Base-by-base conservation (phyloP, 495 filamentous ascomycete species). In the Neurospora intermedia region DNA sequence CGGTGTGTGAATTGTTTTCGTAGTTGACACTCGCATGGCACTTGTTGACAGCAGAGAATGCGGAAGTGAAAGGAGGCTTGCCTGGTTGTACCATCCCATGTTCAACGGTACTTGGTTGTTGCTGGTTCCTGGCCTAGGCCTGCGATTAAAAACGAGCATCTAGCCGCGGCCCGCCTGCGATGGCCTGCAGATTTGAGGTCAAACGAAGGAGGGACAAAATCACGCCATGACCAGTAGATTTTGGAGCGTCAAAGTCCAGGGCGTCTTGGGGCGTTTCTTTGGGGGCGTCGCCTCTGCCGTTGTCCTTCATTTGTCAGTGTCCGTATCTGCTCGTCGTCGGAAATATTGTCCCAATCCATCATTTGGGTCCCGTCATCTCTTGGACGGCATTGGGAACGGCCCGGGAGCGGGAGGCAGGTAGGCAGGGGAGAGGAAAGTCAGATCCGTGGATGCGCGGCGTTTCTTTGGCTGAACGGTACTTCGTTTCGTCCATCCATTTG, bases 121-220 rank as follows among this genome's bases (percentile, higher is more conserved):
- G 38, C 70, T 70, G 74, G 75, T 59, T 40, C 73, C 41, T 73
- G 43, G 71, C 43, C 3, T 31, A 31, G 27, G 27, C 3, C 27
- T 31, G 27, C 27, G 27, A 31, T 31, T 31, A 2, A 31, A 31
- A 23, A 31, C 23, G 71, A 41, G 69, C 73, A 73, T 45, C 69
- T 76, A 71, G 69, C 69, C 70, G 69, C 70, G 7, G 54, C 69
- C 74, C 43, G 73, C n/a, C 72, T 71, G 76, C 74, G 69, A 76
- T 59, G 69, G 74, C 69, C 74, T 79, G 76, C 79, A 79, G 74
- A 74, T 54, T 45, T 72, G 70, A 70, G 75, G 77, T 77, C 79
- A 81, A 80, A 81, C 79, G 76, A 73, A 73, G 69, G 23, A 62
- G 39, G 72, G 72, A 69, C 69, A 73, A 71, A 77, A 72, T 42